Evolutionary conservation across 129 eudicot species (phyloP).

Genomic region (Flaveria linearis): DNA sequence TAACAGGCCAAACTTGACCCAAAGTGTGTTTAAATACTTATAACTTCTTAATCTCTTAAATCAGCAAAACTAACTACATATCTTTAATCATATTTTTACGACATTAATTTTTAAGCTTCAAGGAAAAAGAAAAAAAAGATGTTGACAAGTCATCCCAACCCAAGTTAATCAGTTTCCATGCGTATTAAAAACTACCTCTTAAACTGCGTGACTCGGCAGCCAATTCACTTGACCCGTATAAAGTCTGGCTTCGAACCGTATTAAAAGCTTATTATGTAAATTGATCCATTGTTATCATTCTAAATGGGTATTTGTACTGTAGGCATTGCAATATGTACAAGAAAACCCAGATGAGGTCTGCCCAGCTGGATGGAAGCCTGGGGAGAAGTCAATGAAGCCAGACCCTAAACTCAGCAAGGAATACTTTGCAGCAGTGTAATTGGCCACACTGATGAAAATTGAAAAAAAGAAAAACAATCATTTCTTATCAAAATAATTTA

Average conservation of each 20-base stretch:
- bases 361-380: slow-evolving; percentile 99
- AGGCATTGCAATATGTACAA: slow-evolving; percentile 98
- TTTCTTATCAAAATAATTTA: neutral
- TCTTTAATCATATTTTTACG: too few species aligned
- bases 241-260: too few species aligned
- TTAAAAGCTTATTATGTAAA: neutral
- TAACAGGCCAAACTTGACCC: neutral
- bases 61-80: too few species aligned
- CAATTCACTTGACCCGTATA: neutral
- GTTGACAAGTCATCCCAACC: neutral
- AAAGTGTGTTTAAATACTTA: too few species aligned
- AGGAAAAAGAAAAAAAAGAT: neutral
- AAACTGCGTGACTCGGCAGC: neutral
- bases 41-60: too few species aligned
- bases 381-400: slow-evolving; percentile 96
- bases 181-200: neutral
- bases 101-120: too few species aligned
- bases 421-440: slow-evolving; percentile 76
- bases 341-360: slow-evolving; percentile 98
- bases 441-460: neutral
- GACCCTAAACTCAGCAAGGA: slow-evolving; percentile 97
- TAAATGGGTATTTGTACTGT: slow-evolving; percentile 26
- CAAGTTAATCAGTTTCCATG: neutral
- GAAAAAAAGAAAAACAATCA: neutral
- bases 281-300: neutral